phyloP scores from a whole-genome alignment of 2,329 filamentous ascomycete species.

The Xenoacremonium recifei region DNA sequence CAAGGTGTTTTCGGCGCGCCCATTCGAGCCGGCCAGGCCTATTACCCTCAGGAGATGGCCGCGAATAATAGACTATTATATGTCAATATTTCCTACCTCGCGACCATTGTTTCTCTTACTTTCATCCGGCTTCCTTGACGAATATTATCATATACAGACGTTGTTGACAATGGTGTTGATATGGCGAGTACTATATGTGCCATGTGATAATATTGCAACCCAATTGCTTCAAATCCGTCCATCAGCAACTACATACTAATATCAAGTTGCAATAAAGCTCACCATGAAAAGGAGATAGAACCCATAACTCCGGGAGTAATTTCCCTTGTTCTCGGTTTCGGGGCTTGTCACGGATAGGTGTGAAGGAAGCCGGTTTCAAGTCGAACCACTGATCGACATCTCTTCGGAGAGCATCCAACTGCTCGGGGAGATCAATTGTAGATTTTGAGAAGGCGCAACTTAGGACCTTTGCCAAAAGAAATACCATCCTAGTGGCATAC shows the following conservation, averaged over 20 bases:
- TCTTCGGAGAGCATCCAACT: conserved; percentile 1
- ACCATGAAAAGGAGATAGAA: conserved; percentile 12
- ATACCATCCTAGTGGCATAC: conserved; percentile 12
- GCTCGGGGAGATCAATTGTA: conserved; percentile 3
- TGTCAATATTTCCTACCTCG: no score
- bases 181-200: conserved; percentile 11
- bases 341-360: conserved; percentile 9
- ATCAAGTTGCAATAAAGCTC: background rate
- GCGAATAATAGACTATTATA: conserved; percentile 4
- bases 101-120: no score
- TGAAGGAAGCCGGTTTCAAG: conserved; percentile 9
- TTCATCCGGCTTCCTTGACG: conserved; percentile 11
- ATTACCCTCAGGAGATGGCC: conserved; percentile 10
- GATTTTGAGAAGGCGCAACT: conserved; percentile 7
- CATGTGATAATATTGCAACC: conserved; percentile 14
- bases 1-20: conserved; percentile 9
- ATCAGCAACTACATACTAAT: background rate
- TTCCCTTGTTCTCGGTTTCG: conserved; percentile 7
- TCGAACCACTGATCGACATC: conserved; percentile 11
- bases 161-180: conserved; percentile 6
- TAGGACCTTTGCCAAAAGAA: conserved; percentile 6
- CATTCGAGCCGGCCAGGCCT: conserved; percentile 9
- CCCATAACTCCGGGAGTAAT: conserved; percentile 11
- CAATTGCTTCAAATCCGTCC: conserved; percentile 6
- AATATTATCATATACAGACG: conserved; percentile 12